These are phyloP conservation scores for Stromatinia cepivora DNA, from an alignment of 2,329 filamentous ascomycete species.

Conservation along the genomic window DNA sequence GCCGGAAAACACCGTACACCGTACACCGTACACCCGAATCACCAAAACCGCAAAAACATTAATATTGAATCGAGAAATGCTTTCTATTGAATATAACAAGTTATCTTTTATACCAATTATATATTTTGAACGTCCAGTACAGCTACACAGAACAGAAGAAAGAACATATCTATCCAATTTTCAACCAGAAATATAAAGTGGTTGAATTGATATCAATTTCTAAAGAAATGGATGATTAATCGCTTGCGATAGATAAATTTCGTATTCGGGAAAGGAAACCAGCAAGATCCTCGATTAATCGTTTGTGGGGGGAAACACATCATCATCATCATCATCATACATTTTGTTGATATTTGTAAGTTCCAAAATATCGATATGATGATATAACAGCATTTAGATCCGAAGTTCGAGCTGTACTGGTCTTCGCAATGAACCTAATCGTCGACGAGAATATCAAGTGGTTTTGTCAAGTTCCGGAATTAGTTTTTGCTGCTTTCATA, in stretches of 20 bases:
- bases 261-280: not conserved
- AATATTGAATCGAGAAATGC: not conserved
- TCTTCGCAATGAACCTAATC: not conserved
- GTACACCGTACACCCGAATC: not conserved
- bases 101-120: not conserved
- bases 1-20: not conserved
- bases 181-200: not conserved
- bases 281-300: too few relatives aligned
- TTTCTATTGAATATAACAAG: too few relatives aligned
- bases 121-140: not conserved
- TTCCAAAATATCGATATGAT: not conserved
- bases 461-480: not conserved
- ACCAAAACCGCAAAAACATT: not conserved
- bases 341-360: not conserved
- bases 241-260: not conserved
- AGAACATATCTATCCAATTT: accelerated
- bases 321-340: too few relatives aligned
- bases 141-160: too few relatives aligned
- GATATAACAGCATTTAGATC: not conserved
- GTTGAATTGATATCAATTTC: not conserved
- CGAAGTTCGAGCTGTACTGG: not conserved
- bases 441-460: not conserved
- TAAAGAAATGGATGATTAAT: too few relatives aligned
- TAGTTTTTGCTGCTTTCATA: not conserved
- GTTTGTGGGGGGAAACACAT: too few relatives aligned